These are phyloP conservation scores for Arachis stenosperma DNA, from an alignment of 306 rosid genomes.

Conservation along the genomic window DNA sequence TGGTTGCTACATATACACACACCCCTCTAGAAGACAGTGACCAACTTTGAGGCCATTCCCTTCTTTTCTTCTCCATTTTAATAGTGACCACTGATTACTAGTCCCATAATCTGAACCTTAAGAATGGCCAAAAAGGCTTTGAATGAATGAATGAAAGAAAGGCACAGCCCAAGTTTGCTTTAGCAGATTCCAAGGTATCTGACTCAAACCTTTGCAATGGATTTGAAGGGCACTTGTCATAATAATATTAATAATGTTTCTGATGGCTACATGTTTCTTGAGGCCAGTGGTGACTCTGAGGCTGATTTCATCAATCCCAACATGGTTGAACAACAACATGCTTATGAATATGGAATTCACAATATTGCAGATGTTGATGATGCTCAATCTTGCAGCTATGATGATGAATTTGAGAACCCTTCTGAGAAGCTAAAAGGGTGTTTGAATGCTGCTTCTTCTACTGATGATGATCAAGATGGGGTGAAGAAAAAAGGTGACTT, in stretches of 20 bases:
- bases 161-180: slow-evolving; percentile 6
- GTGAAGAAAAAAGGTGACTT: slow-evolving; percentile 30
- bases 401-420: slow-evolving; percentile 31
- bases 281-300: slow-evolving; percentile 87
- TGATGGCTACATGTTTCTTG: slow-evolving; percentile 51
- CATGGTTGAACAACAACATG: slow-evolving; percentile 17
- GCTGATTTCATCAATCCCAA: slow-evolving; percentile 36
- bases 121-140: slow-evolving; percentile 6
- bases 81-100: slow-evolving; percentile 11
- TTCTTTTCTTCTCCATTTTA: background rate
- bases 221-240: background rate
- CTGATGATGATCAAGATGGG: slow-evolving; percentile 10
- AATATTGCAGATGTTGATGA: slow-evolving; percentile 14
- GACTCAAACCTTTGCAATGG: slow-evolving; percentile 17
- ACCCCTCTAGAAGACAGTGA: slow-evolving; percentile 50
- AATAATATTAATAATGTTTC: background rate
- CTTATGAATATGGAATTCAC: slow-evolving; percentile 18
- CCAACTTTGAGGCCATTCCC: slow-evolving; percentile 31
- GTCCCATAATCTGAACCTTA: slow-evolving; percentile 6
- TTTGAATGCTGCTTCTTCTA: slow-evolving; percentile 19
- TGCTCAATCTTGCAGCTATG: too few species aligned
- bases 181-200: slow-evolving; percentile 12
- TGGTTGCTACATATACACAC: background rate
- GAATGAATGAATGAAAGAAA: slow-evolving; percentile 24
- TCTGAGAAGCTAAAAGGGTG: slow-evolving; percentile 33